Evolutionary conservation across 345 rosid genomes (phyloP), one percentile per base, ranked within the genome.

Genomic region (Euclidium syriacum): DNA sequence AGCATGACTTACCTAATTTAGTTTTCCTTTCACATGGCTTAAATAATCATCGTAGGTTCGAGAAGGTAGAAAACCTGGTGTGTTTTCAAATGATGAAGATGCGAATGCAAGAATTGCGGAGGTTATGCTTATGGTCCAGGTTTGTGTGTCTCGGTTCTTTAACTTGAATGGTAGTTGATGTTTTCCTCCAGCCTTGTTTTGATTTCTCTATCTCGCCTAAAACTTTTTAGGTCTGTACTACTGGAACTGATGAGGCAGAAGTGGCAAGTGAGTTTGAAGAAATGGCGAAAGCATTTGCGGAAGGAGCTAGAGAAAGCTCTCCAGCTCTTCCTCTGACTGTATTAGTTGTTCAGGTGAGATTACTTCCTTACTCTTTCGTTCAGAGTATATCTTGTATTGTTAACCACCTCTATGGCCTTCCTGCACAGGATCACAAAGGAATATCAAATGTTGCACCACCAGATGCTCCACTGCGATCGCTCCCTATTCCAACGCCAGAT

Each of bases 101-200:
- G 63, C 67, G 6, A 75, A 68, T 64, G 49, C 75, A 40, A 78
- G 69, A 35, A 71, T 87, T 61, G 79, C 87, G 0, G 99, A 94
- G 78, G 95, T 85, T 79, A 84, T 94, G 96, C 87, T 94, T 57
- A 90, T 94, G 18, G 84, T 84, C 73, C 99, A 94, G 97, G 99
- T 92, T 76, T 64, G 80, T 64, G 80, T 75, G 35, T 73, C 62
- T 14, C 22, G 27, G 8, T 17, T 33, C 24, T 61, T 54, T 36
- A 35, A 25, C 6, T 65, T 46, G 27, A 18, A 55, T 51, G 4
- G 32, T 33, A 38, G 47, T 47, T 8, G 10, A 32, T 23, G 18
- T 17, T 39, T 36, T 7, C 11, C 26, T 7, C n/a, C 32, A 47
- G 32, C 35, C 20, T 27, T 49, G 44, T 63, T 25, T 63, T 47